Percentiles rank a stretch among this genome's conserved stretches.
Conservation (phyloP, 495 filamentous ascomycete genomes). For the Penicillium diatomitis region DNA sequence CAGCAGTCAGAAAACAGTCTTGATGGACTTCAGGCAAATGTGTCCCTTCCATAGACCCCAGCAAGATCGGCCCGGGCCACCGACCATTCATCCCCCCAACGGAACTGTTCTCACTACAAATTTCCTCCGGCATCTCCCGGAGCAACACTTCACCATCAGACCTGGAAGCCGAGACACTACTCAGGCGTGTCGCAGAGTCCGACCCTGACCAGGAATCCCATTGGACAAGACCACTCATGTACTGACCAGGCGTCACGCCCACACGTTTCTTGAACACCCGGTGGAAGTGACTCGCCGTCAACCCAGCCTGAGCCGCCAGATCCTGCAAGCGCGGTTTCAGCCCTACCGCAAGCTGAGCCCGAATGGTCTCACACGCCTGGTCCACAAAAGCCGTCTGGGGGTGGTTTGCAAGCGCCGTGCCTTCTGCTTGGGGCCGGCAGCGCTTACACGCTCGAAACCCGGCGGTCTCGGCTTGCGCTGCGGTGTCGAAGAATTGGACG, state of each 20-base stretch:
- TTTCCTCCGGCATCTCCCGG: slow-evolving; percentile 1
- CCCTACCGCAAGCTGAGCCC: slow-evolving; percentile 15
- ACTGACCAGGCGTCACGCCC: slow-evolving; percentile 54
- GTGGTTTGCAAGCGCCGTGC: slow-evolving; percentile 26
- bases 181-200: slow-evolving; percentile 3
- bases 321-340: slow-evolving; percentile 37
- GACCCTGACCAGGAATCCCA: background rate
- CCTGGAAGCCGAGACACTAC: background rate
- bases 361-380: slow-evolving; percentile 34
- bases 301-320: slow-evolving; percentile 42
- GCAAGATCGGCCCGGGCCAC: too few relatives aligned
- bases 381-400: slow-evolving; percentile 35
- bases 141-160: slow-evolving; percentile 7
- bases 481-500: slow-evolving; percentile 47
- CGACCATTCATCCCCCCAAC: too few relatives aligned
- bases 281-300: slow-evolving; percentile 55
- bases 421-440: slow-evolving; percentile 44
- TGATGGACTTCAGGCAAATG: too few relatives aligned
- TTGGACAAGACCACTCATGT: slow-evolving; percentile 17
- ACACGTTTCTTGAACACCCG: slow-evolving; percentile 52
- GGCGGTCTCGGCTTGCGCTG: slow-evolving; percentile 43
- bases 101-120: too few relatives aligned
- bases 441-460: slow-evolving; percentile 58
- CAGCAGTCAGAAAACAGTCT: slow-evolving; percentile 2
- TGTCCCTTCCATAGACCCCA: too few relatives aligned